Evolutionary conservation across 2,329 filamentous ascomycete species (phyloP).

Genomic region (Mycogone perniciosa): DNA sequence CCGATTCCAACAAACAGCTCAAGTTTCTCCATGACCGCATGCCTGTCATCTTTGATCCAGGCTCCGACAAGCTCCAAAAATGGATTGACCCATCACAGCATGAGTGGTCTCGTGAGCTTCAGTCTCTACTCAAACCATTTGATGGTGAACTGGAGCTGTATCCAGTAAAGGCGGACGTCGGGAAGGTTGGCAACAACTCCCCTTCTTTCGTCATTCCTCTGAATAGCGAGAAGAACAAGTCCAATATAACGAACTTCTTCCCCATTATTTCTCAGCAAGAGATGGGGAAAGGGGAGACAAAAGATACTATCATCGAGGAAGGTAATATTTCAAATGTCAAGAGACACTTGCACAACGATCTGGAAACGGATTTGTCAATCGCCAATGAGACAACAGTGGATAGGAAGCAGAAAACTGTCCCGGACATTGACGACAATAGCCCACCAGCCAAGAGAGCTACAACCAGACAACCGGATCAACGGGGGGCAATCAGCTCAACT

Average conservation of each 20-base stretch:
- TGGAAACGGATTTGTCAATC: too few species aligned
- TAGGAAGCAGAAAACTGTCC: conserved; percentile 4
- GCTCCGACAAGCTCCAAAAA: conserved; percentile 58
- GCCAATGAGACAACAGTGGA: neutral
- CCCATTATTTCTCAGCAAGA: conserved; percentile 37
- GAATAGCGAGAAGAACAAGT: conserved; percentile 80
- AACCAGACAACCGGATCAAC: too few species aligned
- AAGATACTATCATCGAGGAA: neutral
- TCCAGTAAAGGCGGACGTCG: conserved; percentile 79
- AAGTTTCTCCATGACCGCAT: conserved; percentile 89
- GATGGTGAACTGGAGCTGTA: conserved; percentile 76
- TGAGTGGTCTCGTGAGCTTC: conserved; percentile 73
- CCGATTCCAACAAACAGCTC: conserved; percentile 73
- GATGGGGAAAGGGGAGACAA: neutral
- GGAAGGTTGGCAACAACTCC: conserved; percentile 90
- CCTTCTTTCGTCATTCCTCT: conserved; percentile 76
- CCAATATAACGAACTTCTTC: conserved; percentile 93
- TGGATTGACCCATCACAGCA: conserved; percentile 72
- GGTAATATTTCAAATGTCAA: neutral
- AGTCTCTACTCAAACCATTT: conserved; percentile 73
- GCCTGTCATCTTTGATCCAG: conserved; percentile 83
- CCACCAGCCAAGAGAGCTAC: too few species aligned
- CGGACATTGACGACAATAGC: too few species aligned
- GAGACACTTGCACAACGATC: neutral
- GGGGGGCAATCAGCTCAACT: too few species aligned